Percentiles rank a stretch among this genome's conserved stretches.
These are phyloP conservation scores for Fusarium setosum DNA, from an alignment of 2,329 filamentous ascomycete genomes.

Conservation along the genomic window DNA sequence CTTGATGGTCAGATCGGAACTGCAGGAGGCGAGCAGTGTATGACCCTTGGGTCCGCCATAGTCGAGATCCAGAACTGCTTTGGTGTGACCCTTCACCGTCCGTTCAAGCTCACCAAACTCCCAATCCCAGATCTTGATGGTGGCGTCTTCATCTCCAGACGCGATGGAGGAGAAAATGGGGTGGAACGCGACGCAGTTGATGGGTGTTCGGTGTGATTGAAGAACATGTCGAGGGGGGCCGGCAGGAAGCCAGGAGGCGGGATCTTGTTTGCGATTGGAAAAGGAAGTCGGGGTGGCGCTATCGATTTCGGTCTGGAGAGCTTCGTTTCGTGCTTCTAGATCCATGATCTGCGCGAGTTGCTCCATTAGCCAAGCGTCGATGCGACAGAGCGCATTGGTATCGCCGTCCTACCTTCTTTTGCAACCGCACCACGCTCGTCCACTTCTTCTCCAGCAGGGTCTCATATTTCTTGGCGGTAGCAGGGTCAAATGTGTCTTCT, in stretches of 20 bases:
- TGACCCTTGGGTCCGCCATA: conserved; percentile 86
- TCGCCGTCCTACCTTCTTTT: conserved; percentile 82
- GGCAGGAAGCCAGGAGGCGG: conserved; percentile 86
- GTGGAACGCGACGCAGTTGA: conserved; percentile 90
- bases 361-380: conserved; percentile 9
- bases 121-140: conserved; percentile 98
- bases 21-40: conserved; percentile 75
- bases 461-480: conserved; percentile 93
- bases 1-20: conserved; percentile 91
- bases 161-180: conserved; percentile 90
- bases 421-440: conserved; percentile 93
- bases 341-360: conserved; percentile 81
- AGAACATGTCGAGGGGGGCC: conserved; percentile 84
- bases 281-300: conserved; percentile 82
- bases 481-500: conserved; percentile 77
- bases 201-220: conserved; percentile 87
- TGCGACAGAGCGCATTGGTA: conserved; percentile 9
- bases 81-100: conserved; percentile 92
- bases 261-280: conserved; percentile 74
- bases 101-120: conserved; percentile 89
- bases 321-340: conserved; percentile 79
- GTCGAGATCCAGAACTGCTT: conserved; percentile 87
- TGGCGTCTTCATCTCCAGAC: conserved; percentile 89
- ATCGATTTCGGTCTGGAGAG: conserved; percentile 86
- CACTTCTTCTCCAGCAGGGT: conserved; percentile 97